phyloP scores from a whole-genome alignment of 2,329 filamentous ascomycete genomes.

The Fusarium buxicola region DNA sequence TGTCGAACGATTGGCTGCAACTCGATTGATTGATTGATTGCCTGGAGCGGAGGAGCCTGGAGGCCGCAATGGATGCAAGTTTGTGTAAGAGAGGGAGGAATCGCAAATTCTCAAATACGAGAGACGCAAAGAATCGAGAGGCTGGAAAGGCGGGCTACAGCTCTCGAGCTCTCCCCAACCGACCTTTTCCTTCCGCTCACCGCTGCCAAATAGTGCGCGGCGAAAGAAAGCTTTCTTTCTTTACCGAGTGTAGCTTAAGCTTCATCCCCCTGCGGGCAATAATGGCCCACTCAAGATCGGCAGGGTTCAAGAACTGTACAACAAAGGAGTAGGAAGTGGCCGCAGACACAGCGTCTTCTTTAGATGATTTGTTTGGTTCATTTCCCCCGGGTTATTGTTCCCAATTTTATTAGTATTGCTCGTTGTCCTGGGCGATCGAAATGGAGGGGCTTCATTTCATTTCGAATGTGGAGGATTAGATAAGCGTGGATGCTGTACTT shows the following conservation, averaged over 20 bases:
- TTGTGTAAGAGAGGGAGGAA: background rate
- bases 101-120: too few species aligned
- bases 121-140: background rate
- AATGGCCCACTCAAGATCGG: conserved; percentile 26
- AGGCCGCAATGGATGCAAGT: background rate
- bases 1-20: conserved; percentile 20
- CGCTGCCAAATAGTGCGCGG: conserved; percentile 18
- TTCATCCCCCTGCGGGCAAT: conserved; percentile 6
- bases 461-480: background rate
- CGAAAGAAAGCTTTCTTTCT: conserved; percentile 14
- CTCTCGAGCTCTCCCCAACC: background rate
- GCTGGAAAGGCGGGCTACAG: background rate
- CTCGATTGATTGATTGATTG: conserved; percentile 10
- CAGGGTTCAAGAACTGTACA: too few species aligned
- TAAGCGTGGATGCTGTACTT: background rate
- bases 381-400: conserved; percentile 4
- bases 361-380: background rate
- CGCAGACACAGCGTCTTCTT: background rate
- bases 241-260: conserved; percentile 21
- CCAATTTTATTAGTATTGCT: conserved; percentile 8
- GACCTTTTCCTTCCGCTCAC: conserved; percentile 10
- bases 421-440: conserved; percentile 14
- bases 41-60: conserved; percentile 7
- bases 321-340: background rate
- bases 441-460: background rate